These are phyloP conservation scores for Diaporthe capsici DNA, from an alignment of 2,329 filamentous ascomycete genomes.

Conservation along the genomic window DNA sequence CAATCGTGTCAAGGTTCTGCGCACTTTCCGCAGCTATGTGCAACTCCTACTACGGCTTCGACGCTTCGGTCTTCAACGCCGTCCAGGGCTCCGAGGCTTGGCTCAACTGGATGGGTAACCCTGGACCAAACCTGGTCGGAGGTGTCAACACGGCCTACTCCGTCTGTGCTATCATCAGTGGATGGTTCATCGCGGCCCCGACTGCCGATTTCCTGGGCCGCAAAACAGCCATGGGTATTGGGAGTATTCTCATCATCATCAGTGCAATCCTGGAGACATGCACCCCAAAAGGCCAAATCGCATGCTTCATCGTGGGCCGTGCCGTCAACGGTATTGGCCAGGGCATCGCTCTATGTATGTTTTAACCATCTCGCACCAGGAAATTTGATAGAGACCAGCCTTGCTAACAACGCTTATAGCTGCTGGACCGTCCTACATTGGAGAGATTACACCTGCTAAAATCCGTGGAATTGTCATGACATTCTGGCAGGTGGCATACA, in stretches of 20 bases:
- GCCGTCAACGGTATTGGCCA: conserved; percentile 79
- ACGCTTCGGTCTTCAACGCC: conserved; percentile 81
- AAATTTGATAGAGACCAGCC: conserved; percentile 39
- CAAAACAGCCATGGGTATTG: conserved; percentile 74
- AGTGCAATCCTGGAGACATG: conserved; percentile 80
- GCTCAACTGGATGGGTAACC: conserved; percentile 72
- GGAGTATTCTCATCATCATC: conserved; percentile 75
- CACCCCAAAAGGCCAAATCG: conserved; percentile 71
- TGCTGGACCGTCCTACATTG: conserved; percentile 79
- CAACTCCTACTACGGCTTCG: conserved; percentile 84
- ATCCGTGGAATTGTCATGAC: conserved; percentile 78
- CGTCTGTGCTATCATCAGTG: conserved; percentile 77
- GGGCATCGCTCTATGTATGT: conserved; percentile 70
- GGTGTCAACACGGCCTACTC: conserved; percentile 78
- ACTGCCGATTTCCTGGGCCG: conserved; percentile 73
- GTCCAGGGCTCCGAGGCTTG: conserved; percentile 78
- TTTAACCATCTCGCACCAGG: conserved; percentile 52
- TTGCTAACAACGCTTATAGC: conserved; percentile 54
- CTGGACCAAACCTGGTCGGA: conserved; percentile 57
- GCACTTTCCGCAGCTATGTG: conserved; percentile 78
- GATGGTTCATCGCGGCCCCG: conserved; percentile 79
- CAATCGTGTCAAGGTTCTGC: conserved; percentile 67
- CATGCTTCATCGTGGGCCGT: conserved; percentile 77
- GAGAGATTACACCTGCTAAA: conserved; percentile 74
- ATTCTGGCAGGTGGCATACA: conserved; percentile 71